These are phyloP conservation scores for Rhizophagus sp. DNA, from an alignment of 192 early-diverging fungal species.

Conservation along the genomic window DNA sequence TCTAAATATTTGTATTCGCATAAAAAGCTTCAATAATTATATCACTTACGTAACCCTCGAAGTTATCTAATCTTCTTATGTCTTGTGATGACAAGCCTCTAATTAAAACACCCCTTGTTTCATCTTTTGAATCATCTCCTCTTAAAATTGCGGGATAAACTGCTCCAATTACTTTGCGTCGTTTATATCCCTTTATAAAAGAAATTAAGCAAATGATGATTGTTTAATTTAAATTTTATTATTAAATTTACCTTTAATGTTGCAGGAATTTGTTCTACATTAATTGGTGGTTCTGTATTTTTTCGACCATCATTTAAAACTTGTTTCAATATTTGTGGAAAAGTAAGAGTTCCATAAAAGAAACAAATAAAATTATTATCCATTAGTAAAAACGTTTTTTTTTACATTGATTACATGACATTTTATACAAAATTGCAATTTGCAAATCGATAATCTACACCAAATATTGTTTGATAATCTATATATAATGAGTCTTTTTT, in stretches of 20 bases:
- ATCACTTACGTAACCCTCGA: constrained; percentile 13
- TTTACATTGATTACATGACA: too few relatives aligned
- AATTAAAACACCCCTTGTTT: neutral
- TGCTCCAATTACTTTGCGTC: neutral
- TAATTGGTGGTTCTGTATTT: neutral
- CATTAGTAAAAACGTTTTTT: too few relatives aligned
- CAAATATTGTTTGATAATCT: too few relatives aligned
- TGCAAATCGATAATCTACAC: too few relatives aligned
- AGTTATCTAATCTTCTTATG: neutral
- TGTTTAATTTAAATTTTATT: neutral
- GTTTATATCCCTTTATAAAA: constrained; percentile 11
- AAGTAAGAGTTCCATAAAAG: constrained; percentile 9
- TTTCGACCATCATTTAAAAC: neutral
- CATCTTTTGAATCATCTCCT: neutral
- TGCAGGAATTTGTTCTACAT: neutral
- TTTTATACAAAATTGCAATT: too few relatives aligned
- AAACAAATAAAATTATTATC: constrained; percentile 4
- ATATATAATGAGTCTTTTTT: too few relatives aligned
- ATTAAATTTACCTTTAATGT: constrained; percentile 8
- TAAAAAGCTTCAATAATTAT: neutral
- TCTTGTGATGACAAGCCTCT: constrained; percentile 13
- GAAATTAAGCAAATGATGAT: neutral
- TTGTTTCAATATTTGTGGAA: neutral
- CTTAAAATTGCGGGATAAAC: constrained; percentile 13
- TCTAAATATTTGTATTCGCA: too few relatives aligned